Conservation (phyloP, 176 grass and related monocot genomes). For the Carex pumila region DNA sequence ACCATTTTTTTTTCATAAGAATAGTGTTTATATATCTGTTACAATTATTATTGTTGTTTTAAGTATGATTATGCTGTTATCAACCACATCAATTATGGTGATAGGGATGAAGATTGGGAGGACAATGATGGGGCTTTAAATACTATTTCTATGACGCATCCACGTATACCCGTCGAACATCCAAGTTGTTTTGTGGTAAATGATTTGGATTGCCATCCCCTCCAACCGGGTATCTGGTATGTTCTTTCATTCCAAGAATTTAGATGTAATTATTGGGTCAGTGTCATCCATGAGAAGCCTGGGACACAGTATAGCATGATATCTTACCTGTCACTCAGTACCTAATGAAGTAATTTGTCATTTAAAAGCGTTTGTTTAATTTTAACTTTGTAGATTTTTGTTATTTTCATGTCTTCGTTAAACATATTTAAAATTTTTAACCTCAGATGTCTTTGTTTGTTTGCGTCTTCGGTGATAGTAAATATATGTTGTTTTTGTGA, state of each 20-base stretch:
- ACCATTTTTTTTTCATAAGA: neutral
- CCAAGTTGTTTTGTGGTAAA: slow-evolving; percentile 34
- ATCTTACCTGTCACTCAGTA: neutral
- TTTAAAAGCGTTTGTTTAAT: neutral
- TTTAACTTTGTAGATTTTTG: no score
- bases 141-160: slow-evolving; percentile 80
- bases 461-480: neutral
- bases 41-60: neutral
- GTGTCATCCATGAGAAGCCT: neutral
- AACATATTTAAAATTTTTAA: neutral
- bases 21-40: neutral
- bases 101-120: slow-evolving; percentile 78
- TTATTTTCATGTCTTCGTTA: neutral
- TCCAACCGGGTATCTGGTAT: slow-evolving; percentile 61
- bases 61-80: neutral
- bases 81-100: neutral
- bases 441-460: neutral
- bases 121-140: slow-evolving; percentile 84
- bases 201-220: slow-evolving; percentile 31
- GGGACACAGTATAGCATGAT: neutral
- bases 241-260: neutral
- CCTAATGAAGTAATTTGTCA: neutral
- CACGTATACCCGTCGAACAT: slow-evolving; percentile 56
- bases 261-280: slow-evolving; percentile 6
- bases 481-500: neutral